A percentile compares a stretch with the other conserved stretches of the same genome.
These are phyloP conservation scores for Amborella trichopoda DNA, from an alignment of 164 flowering plant genomes.

Conservation along the genomic window DNA sequence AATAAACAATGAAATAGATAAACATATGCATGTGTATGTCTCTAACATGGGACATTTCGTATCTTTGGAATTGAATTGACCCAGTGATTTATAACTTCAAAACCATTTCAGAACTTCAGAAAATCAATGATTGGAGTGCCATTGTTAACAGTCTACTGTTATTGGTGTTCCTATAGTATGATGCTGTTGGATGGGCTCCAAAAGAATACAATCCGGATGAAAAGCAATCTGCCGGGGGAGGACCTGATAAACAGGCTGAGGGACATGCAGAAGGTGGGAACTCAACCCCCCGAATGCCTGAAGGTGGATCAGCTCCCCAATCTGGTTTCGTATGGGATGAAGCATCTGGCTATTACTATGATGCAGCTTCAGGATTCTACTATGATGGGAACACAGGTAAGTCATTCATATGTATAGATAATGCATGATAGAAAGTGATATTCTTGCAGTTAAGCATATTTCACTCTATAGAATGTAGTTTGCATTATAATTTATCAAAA, in stretches of 20 bases:
- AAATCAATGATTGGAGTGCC: no score
- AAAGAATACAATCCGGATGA: conserved; percentile 96
- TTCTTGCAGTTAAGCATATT: not conserved
- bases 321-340: conserved; percentile 99
- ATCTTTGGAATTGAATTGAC: no score
- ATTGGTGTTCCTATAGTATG: conserved; percentile 44
- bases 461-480: no score
- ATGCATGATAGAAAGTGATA: no score
- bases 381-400: conserved; percentile 92
- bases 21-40: no score
- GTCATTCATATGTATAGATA: no score
- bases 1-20: no score
- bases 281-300: no score
- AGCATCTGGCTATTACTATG: conserved; percentile 97
- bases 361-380: conserved; percentile 97
- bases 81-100: no score
- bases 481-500: no score
- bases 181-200: conserved; percentile 99
- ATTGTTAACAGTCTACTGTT: not conserved
- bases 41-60: no score
- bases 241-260: conserved; percentile 31
- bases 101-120: no score
- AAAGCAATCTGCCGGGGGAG: conserved; percentile 39
- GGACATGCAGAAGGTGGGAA: conserved; percentile 12
- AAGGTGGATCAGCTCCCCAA: conserved; percentile 54